Evolutionary conservation across 164 flowering plant genomes (phyloP).

Genomic region (Litsea cubeba): DNA sequence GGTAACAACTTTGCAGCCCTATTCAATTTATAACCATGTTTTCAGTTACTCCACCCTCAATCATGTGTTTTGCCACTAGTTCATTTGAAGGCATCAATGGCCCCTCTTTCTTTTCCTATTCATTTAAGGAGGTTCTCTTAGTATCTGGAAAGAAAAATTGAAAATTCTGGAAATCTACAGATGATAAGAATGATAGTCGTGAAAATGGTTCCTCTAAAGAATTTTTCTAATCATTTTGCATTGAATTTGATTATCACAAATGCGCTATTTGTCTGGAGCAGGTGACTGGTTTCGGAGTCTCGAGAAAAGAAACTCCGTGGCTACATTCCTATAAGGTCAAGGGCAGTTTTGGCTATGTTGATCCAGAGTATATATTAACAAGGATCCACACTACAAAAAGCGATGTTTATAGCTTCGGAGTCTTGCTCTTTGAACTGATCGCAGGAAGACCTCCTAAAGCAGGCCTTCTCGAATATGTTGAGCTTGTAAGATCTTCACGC

Average conservation of each 20-base stretch:
- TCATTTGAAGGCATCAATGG: too few species aligned
- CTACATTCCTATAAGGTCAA: slow-evolving; percentile 56
- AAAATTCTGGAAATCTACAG: not conserved
- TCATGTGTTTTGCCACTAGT: too few species aligned
- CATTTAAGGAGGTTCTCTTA: too few species aligned
- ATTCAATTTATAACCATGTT: too few species aligned
- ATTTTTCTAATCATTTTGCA: too few species aligned
- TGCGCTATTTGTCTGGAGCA: slow-evolving; percentile 12
- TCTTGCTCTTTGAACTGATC: slow-evolving; percentile 86
- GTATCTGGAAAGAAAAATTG: too few species aligned
- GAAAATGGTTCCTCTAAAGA: too few species aligned
- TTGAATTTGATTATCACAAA: not conserved
- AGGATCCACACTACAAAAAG: slow-evolving; percentile 84
- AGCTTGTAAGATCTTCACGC: slow-evolving; percentile 53
- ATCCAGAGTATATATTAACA: slow-evolving; percentile 89
- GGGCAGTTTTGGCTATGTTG: slow-evolving; percentile 98
- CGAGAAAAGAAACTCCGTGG: slow-evolving; percentile 79
- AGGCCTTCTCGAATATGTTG: slow-evolving; percentile 84
- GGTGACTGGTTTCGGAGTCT: slow-evolving; percentile 98
- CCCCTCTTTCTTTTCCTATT: too few species aligned
- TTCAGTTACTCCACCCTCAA: too few species aligned
- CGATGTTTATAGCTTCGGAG: slow-evolving; percentile 89
- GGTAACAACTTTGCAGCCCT: too few species aligned
- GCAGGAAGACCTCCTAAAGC: slow-evolving; percentile 88
- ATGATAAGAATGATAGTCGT: not conserved